Evolutionary conservation across 2,329 filamentous ascomycete species (phyloP), one percentile per base, ranked within the genome.

Genomic region (Pyrenochaeta sp.): DNA sequence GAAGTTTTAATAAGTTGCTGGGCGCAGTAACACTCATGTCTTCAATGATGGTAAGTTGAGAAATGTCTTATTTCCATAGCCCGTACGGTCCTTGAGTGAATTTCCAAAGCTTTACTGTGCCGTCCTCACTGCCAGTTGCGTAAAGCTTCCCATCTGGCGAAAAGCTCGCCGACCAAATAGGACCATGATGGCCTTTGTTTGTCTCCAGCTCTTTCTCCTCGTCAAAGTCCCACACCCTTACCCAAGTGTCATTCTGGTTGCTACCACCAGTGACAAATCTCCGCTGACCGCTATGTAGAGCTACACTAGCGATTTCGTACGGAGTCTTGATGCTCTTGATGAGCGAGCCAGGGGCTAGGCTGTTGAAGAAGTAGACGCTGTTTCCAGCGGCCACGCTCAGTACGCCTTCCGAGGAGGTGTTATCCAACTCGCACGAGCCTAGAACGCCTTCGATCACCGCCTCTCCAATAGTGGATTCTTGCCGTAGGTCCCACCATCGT

Each of bases 61-160:
- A 31, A n/a, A 21, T 23, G 3, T 33, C 39, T 53, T 67, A 88
- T 64, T 83, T 81, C 87, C 87, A 90, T 17, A 90, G 74, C 14
- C 87, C 87, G 69, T 89, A 89, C 1, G 85, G 81, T 39, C 86
- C 85, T 40, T 80, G 80, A 45, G 85, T 87, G 55, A 86, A 86
- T 73, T 90, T 90, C 87, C 87, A 90, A 63, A 99, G 82, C 79
- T 99, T 99, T 75, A 99, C 96, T 0, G 95, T 99, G 35, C 95
- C 95, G 69, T 99, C 95, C 74, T 99, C 95, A 43, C 93, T 97
- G 27, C 91, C 95, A 1, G 95, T 99, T 1, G 93, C 95, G 72
- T 98, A 99, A 7, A 99, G 81, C 73, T 96, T 97, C 41, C 93
- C 93, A 70, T 99, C 95, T 0, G 95, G 95, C 0, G 93, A 95